Evolutionary conservation across 208 protist species (phyloP).

Genomic region (Trypanosoma scelopori): DNA sequence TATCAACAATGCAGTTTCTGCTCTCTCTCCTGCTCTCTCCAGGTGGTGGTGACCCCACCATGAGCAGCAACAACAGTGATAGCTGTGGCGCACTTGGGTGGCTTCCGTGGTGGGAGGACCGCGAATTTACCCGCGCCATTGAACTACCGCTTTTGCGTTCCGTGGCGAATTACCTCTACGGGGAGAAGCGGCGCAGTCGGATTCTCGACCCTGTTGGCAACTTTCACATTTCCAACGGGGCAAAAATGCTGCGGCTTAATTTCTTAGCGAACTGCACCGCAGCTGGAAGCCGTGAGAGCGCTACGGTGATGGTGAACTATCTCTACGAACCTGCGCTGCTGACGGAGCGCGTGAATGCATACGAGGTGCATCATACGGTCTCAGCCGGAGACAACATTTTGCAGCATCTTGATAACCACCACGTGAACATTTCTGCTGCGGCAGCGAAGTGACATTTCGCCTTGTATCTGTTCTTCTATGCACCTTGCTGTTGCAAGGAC

Average conservation of each 20-base stretch:
- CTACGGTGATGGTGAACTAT: slow-evolving; percentile 90
- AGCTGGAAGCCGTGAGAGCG: slow-evolving; percentile 67
- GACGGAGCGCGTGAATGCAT: slow-evolving; percentile 43
- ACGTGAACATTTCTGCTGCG: too few relatives aligned
- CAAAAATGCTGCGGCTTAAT: slow-evolving; percentile 73
- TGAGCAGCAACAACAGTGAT: slow-evolving; percentile 3
- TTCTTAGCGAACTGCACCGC: slow-evolving; percentile 68
- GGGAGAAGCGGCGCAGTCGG: slow-evolving; percentile 48
- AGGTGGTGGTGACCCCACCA: neutral
- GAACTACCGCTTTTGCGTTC: slow-evolving; percentile 64
- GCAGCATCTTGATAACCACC: slow-evolving; percentile 13
- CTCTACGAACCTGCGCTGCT: slow-evolving; percentile 67
- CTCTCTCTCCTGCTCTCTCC: slow-evolving; percentile 21
- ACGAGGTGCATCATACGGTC: slow-evolving; percentile 58
- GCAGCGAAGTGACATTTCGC: too few relatives aligned
- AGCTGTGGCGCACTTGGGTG: neutral
- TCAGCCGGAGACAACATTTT: slow-evolving; percentile 44
- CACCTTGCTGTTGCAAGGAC: too few relatives aligned
- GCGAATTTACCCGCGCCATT: slow-evolving; percentile 48
- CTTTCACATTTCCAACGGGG: slow-evolving; percentile 89
- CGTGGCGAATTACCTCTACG: slow-evolving; percentile 67
- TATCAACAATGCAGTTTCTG: slow-evolving; percentile 29
- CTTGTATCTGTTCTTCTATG: too few relatives aligned
- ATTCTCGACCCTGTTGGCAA: slow-evolving; percentile 84
- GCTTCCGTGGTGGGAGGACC: slow-evolving; percentile 57